Evolutionary conservation across 148 eudicot species (phyloP), one percentile per base, ranked within the genome.

Genomic region (Rhododendron ovatum): DNA sequence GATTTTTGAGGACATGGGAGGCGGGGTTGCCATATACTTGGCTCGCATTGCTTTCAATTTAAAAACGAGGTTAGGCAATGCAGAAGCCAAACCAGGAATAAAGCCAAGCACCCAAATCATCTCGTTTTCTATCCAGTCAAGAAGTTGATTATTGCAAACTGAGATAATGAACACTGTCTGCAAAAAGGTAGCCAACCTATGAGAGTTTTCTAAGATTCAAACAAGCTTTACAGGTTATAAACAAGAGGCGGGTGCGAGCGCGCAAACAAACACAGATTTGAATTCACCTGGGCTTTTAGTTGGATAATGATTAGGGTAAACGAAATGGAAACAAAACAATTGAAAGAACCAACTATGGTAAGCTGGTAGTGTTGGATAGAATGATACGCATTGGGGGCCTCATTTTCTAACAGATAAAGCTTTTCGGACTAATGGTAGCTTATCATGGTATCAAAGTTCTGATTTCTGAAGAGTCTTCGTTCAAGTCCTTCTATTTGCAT

Each of bases 61-160:
- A 37, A 92, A 89, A 74, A 94, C 84, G 37, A 98, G 80, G 85
- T 57, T 84, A 11, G 98, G 97, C 45, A 98, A 88, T 81, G 89
- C 85, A 48, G 96, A 88, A 59, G 94, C 87, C 69, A 95, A 83
- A 73, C 96, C 96, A 81, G 99, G 99, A 71, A 98, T 80, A 88
- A 91, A 91, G 89, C 95, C 92, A 80, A 93, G 91, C 90, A 97
- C 88, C 98, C 98, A 89, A 84, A 95, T 91, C 73, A 98, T 86
- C 90, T 95, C 95, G 82, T 95, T 98, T 86, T 98, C 99, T 14
- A 98, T 89, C 98, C 97, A 98, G 88, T 95, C 89, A 47, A 98
- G 91, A 74, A 98, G 99, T 86, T 98, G 99, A 90, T 98, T 98
- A 87, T 98, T 95, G 93, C 99, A 98, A 55, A 98, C 95, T 30